Evolutionary conservation across 2,329 filamentous ascomycete species (phyloP).

Genomic region (Stromatinia cepivora): DNA sequence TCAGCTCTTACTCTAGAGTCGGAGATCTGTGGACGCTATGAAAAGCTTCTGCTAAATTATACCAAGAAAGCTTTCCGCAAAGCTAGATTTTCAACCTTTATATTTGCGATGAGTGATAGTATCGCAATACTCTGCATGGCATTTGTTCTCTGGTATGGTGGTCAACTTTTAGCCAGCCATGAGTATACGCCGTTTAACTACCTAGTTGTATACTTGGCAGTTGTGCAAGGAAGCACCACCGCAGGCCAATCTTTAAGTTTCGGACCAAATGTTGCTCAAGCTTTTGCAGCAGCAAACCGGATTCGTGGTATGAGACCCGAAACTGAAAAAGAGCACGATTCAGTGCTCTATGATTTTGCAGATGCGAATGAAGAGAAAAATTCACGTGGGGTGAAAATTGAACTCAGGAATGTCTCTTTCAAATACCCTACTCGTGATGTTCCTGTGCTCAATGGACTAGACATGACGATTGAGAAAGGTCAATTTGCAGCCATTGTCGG

Average conservation of each 20-base stretch:
- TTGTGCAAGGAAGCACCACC: conserved; percentile 53
- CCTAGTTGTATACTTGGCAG: conserved; percentile 55
- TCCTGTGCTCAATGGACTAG: conserved; percentile 60
- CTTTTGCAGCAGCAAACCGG: conserved; percentile 58
- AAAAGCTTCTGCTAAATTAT: conserved; percentile 49
- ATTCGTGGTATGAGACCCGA: conserved; percentile 48
- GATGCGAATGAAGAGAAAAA: conserved; percentile 42
- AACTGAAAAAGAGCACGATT: conserved; percentile 7
- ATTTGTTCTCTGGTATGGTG: conserved; percentile 52
- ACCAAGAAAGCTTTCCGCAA: conserved; percentile 50
- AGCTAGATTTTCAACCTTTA: conserved; percentile 49
- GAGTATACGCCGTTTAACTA: conserved; percentile 51
- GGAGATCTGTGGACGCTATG: conserved; percentile 53
- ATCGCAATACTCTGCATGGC: conserved; percentile 59
- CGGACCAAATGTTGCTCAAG: conserved; percentile 57
- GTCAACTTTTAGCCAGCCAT: conserved; percentile 16
- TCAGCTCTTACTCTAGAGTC: conserved; percentile 62
- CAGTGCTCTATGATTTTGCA: conserved; percentile 21
- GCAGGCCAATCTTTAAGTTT: conserved; percentile 56
- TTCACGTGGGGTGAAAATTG: conserved; percentile 48
- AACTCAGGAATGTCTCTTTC: conserved; percentile 58
- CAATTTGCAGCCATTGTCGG: conserved; percentile 72
- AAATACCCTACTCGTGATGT: conserved; percentile 59
- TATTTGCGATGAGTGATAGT: conserved; percentile 57
- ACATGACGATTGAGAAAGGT: conserved; percentile 59